Evolutionary conservation across 116 monocot genomes (phyloP).

Genomic region (Phalaenopsis hybrid): DNA sequence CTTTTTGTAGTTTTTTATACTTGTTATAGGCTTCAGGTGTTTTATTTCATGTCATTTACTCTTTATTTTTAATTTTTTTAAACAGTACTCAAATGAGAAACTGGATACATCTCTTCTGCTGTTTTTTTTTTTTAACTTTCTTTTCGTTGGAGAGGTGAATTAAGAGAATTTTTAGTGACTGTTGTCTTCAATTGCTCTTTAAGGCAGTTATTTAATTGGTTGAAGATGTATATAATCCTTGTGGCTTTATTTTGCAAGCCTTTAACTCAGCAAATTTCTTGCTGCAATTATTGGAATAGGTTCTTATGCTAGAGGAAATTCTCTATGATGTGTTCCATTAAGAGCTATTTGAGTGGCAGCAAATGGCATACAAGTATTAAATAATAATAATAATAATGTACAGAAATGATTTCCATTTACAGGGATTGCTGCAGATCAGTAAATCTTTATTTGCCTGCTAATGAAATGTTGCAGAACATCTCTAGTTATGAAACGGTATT

Average conservation of each 20-base stretch:
- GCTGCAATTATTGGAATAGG: neutral
- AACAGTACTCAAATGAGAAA: too few species aligned
- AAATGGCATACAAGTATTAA: neutral
- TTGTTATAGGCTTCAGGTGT: slow-evolving; percentile 2
- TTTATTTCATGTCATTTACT: neutral
- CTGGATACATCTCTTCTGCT: too few species aligned
- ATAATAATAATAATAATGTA: neutral
- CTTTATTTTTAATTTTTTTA: too few species aligned
- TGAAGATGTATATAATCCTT: too few species aligned
- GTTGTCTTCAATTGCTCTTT: too few species aligned
- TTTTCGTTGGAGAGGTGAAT: too few species aligned
- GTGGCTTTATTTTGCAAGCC: neutral
- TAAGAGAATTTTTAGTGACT: too few species aligned
- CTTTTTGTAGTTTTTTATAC: neutral
- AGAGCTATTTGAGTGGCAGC: neutral
- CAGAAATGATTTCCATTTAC: neutral
- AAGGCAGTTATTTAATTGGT: too few species aligned
- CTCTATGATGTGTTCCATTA: neutral
- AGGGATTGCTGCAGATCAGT: neutral
- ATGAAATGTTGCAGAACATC: too few species aligned
- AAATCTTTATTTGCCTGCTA: neutral
- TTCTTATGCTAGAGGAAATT: neutral
- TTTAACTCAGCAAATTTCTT: neutral
- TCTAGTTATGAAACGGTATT: too few species aligned
- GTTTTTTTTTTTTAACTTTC: too few species aligned